Base-by-base conservation (phyloP, 148 eudicot species). In the Cornus kousa region DNA sequence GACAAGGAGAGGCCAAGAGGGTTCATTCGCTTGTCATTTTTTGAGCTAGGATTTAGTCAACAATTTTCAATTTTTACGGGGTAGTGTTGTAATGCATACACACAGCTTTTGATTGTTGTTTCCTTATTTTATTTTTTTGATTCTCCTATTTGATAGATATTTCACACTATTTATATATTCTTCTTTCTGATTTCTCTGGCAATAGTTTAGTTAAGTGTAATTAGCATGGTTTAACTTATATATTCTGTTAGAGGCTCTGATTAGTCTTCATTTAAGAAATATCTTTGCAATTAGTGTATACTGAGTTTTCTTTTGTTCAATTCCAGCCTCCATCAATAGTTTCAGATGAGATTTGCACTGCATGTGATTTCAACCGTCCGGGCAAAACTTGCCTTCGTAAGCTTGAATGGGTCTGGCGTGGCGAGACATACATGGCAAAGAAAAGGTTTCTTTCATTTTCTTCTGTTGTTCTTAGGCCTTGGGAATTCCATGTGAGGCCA, bases 331-430 rank as follows among this genome's bases (percentile, higher is more conserved):
- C 99, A 46, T 97, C 99, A 73, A 94, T 97, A 78, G 99, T 97
- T 67, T 84, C 98, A 67, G 99, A 97, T 82, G 99, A 97, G 85
- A 88, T 88, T 48, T 97, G 99, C 82, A 97, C 99, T 76, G 99
- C 99, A 72, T 97, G 99, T 78, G 98, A 97, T 85, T 97, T 94
- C 76, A 97, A 97, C 78, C 97, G 99, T 67, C 98, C 99, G 43
- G 99, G 97, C 23, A 97, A 94, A 90, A 90, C 87, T 72, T 97
- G 99, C 89, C 97, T 97, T 65, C 83, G 99, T 78, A 94, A 89
- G 85, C 98, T 97, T 87, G 99, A 97, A 89, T 97, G 99, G 99
- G 99, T 97, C 75, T 97, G 99, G 99, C 98, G 99, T 70, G 99
- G 99, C 74, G 98, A 92, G 89, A 90, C 93, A 53, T 97, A 92